Conservation (phyloP, 805 yeast species). For the Candida mattraensis region DNA sequence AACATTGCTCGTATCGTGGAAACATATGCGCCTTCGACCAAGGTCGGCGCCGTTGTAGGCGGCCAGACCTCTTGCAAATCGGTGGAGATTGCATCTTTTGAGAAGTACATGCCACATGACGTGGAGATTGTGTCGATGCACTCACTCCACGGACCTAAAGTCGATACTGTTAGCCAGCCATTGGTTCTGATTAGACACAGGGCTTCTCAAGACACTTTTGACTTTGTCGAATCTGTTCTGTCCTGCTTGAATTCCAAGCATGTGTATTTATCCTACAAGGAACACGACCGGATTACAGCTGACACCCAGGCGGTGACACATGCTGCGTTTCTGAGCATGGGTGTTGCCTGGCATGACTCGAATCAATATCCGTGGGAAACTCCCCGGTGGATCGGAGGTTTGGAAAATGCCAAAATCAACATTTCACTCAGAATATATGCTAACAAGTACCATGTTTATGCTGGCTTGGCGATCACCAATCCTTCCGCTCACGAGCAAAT, state of each 20-base stretch:
- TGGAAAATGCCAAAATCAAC: slow-evolving; percentile 94
- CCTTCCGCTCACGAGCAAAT: slow-evolving; percentile 93
- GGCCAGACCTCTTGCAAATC: slow-evolving; percentile 96
- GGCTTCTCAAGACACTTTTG: slow-evolving; percentile 52
- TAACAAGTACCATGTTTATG: slow-evolving; percentile 97
- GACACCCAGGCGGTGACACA: slow-evolving; percentile 99
- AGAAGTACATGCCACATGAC: slow-evolving; percentile 69
- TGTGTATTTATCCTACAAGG: slow-evolving; percentile 76
- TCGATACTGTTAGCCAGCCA: slow-evolving; percentile 89
- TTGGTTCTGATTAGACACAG: slow-evolving; percentile 81
- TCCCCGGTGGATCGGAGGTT: slow-evolving; percentile 85
- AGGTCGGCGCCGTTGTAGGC: slow-evolving; percentile 89
- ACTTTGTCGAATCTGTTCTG: slow-evolving; percentile 62
- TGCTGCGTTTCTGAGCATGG: slow-evolving; percentile 96
- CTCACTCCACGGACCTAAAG: slow-evolving; percentile 93
- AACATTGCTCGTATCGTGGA: slow-evolving; percentile 70
- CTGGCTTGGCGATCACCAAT: slow-evolving; percentile 94
- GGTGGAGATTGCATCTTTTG: slow-evolving; percentile 88
- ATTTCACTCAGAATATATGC: slow-evolving; percentile 87
- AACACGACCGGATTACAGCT: slow-evolving; percentile 94
- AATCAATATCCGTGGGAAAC: slow-evolving; percentile 91
- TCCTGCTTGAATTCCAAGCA: slow-evolving; percentile 74
- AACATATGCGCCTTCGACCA: slow-evolving; percentile 82
- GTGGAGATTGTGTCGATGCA: slow-evolving; percentile 84
- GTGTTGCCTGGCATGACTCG: slow-evolving; percentile 86